These are phyloP conservation scores for Blastobotrys apis DNA, from an alignment of 1,139 yeast genomes.

Conservation along the genomic window DNA sequence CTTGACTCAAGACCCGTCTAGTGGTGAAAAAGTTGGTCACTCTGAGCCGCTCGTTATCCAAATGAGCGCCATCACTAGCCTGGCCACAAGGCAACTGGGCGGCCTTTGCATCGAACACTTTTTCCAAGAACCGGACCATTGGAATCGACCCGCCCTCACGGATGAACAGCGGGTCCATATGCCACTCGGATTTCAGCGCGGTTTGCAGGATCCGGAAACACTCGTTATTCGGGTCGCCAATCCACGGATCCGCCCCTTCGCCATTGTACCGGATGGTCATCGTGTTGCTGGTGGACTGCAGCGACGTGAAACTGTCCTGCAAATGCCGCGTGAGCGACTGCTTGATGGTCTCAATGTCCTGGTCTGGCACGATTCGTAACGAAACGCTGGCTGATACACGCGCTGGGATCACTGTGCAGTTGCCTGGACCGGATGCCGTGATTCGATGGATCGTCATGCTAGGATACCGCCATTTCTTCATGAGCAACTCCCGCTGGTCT, in stretches of 20 bases:
- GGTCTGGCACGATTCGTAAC: constrained; percentile 86
- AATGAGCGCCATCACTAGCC: constrained; percentile 89
- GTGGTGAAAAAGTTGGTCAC: constrained; percentile 73
- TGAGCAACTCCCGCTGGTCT: constrained; percentile 46
- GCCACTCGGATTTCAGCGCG: constrained; percentile 63
- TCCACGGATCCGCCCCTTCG: constrained; percentile 96
- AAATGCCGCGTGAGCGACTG: constrained; percentile 46
- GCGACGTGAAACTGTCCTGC: constrained; percentile 40
- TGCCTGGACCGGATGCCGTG: constrained; percentile 85
- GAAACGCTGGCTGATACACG: constrained; percentile 72
- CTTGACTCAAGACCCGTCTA: constrained; percentile 49
- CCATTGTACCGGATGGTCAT: constrained; percentile 59
- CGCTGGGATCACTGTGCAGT: constrained; percentile 85
- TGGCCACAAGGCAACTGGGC: constrained; percentile 98
- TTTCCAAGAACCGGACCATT: constrained; percentile 78
- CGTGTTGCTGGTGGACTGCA: constrained; percentile 59
- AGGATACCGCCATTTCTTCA: constrained; percentile 90
- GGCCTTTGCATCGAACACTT: constrained; percentile 75
- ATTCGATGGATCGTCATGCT: constrained; percentile 86
- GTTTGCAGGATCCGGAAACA: constrained; percentile 63
- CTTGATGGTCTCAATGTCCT: constrained; percentile 59
- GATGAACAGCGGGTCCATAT: constrained; percentile 69
- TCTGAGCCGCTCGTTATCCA: constrained; percentile 79
- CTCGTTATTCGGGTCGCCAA: constrained; percentile 74
- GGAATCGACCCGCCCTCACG: constrained; percentile 98